Percentiles rank a stretch among this genome's conserved stretches.
phyloP scores from a whole-genome alignment of 768 basidiomycete species.

The Royoungia palumana region DNA sequence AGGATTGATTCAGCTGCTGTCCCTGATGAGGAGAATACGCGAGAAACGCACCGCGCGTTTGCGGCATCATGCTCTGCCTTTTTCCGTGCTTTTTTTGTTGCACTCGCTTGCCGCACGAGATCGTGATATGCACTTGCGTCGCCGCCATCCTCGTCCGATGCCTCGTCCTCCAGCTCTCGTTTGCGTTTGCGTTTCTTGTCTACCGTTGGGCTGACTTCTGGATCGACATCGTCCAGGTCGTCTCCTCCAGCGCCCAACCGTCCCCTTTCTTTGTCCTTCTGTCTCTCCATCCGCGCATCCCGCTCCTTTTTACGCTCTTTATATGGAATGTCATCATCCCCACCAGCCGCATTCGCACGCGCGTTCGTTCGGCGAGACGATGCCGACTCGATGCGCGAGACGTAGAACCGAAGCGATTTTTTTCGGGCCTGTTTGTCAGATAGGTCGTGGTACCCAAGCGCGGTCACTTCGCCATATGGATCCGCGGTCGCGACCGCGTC shows the following conservation, averaged over 20 bases:
- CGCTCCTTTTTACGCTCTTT: slow-evolving; percentile 66
- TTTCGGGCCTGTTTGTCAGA: slow-evolving; percentile 81
- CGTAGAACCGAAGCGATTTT: slow-evolving; percentile 89
- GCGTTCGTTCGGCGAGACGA: slow-evolving; percentile 73
- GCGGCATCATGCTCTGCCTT: slow-evolving; percentile 76
- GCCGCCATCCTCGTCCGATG: slow-evolving; percentile 41
- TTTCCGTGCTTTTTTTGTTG: slow-evolving; percentile 73
- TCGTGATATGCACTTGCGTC: slow-evolving; percentile 85
- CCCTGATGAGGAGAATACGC: slow-evolving; percentile 6
- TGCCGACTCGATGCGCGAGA: slow-evolving; percentile 83
- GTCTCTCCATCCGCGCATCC: slow-evolving; percentile 52
- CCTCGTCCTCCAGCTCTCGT: slow-evolving; percentile 37
- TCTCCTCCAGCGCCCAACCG: slow-evolving; percentile 52
- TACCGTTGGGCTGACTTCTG: slow-evolving; percentile 33
- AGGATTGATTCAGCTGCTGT: slow-evolving; percentile 4
- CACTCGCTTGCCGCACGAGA: slow-evolving; percentile 72
- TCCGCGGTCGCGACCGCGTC: slow-evolving; percentile 13
- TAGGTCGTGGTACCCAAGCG: slow-evolving; percentile 67
- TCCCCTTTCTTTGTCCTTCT: slow-evolving; percentile 34
- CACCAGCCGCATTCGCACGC: slow-evolving; percentile 65
- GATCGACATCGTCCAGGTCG: slow-evolving; percentile 61
- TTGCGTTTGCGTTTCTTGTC: slow-evolving; percentile 39
- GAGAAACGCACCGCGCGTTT: slow-evolving; percentile 49
- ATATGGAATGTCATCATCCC: slow-evolving; percentile 96
- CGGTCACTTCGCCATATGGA: slow-evolving; percentile 71